Percentiles rank a stretch among this genome's conserved stretches.
Evolutionary conservation across 805 yeast species (phyloP).

Genomic region (Metschnikowia continentalis): DNA sequence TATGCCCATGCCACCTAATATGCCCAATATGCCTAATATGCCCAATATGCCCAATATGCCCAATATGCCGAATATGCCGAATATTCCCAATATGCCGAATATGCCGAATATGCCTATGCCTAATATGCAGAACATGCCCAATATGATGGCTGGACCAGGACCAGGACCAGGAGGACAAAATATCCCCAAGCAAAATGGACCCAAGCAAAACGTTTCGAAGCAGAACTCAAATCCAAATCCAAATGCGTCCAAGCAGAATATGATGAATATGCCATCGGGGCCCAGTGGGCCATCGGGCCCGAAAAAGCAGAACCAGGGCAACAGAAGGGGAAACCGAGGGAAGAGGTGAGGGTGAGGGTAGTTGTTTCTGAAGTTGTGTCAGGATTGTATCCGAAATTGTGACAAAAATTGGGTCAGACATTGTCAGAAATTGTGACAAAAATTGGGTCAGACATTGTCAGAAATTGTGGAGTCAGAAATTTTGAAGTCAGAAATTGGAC

Average conservation of each 20-base stretch:
- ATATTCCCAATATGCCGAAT: conserved; percentile 19
- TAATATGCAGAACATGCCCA: neutral
- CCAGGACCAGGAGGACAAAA: too few relatives aligned
- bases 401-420: too few relatives aligned
- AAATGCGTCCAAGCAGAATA: conserved; percentile 8
- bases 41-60: conserved; percentile 20
- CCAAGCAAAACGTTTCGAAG: conserved; percentile 23
- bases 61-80: conserved; percentile 7
- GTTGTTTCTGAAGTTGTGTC: too few relatives aligned
- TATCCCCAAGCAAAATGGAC: conserved; percentile 12
- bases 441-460: too few relatives aligned
- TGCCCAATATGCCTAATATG: conserved; percentile 20
- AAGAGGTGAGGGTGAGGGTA: neutral
- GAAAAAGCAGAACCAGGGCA: neutral
- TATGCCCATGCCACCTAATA: conserved; percentile 19
- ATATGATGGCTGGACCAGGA: neutral
- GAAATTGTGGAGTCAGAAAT: too few relatives aligned
- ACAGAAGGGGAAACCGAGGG: neutral
- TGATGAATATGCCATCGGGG: conserved; percentile 16
- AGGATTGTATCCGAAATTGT: too few relatives aligned
- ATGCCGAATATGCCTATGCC: neutral
- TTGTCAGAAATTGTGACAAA: too few relatives aligned
- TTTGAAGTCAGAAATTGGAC: too few relatives aligned
- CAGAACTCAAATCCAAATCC: conserved; percentile 22
- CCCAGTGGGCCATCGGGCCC: conserved; percentile 6